Base-by-base conservation (phyloP, 2,329 filamentous ascomycete species). In the Scedosporium boydii region DNA sequence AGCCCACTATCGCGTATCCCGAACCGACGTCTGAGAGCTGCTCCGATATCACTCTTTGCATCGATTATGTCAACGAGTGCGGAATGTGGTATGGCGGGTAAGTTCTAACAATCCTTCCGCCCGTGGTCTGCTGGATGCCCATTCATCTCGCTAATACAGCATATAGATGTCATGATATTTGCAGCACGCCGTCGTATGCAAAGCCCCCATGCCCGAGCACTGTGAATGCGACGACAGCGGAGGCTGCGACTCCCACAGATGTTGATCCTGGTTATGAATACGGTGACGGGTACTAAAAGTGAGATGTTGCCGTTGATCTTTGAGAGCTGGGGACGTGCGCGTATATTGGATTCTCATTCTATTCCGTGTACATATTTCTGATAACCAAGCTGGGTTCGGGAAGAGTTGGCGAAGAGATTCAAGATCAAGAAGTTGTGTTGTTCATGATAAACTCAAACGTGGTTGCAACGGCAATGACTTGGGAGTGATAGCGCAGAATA, bases 41-140 rank as follows among this genome's bases (percentile, higher is more conserved):
- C 59, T 26, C 44, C 16, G 59, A 60, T 3, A 53, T 51, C 46
- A 59, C 58, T 6, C 12, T 61, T 29, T 64, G 63, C 59, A 56
- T 61, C 9, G 63, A 64, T 41, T 44, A 61, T 23, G 53, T 63
- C 48, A 63, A 63, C 21, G 62, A 63, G 21, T 63, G 62, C 48
- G 59, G 59, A 2, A 58, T 58, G 21, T 18, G 26, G 23, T 63
- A 63, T 34, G 62, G 62, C 10, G 62, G 62, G 58, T 60, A 53
- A 60, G 58, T 55, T 29, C 3, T 4, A 18, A 21, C 18, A 23
- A 2, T 48, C 44, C 44, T 21, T 3, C 21, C 16, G 21, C n/a
- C 44, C 12, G 7, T 18, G 7, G 44, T 18, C n/a, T 21, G 1
- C 34, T 38, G 34, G 34, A 38, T 38, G 34, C 3, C 10, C 34